Evolutionary conservation across 192 early-diverging fungal genomes (phyloP).

Genomic region (Radiomyces spectabilis): DNA sequence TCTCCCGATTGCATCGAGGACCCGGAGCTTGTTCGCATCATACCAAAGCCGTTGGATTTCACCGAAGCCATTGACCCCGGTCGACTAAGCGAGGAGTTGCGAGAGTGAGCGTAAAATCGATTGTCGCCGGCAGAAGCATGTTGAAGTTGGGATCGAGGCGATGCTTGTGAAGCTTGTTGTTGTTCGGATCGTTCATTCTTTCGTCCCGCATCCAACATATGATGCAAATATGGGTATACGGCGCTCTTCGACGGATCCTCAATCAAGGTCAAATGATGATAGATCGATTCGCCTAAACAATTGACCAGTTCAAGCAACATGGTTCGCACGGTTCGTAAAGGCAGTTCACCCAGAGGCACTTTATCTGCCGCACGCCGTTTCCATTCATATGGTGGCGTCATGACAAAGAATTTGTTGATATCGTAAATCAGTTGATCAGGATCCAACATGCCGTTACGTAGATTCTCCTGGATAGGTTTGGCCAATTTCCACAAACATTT

Average conservation of each 20-base stretch:
- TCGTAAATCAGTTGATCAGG: slow-evolving; percentile 61
- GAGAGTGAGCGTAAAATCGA: slow-evolving; percentile 3
- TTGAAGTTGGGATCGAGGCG: background rate
- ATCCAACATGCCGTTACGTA: slow-evolving; percentile 53
- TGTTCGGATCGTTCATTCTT: slow-evolving; percentile 24
- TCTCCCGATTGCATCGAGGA: too few species aligned
- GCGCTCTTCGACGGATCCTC: slow-evolving; percentile 55
- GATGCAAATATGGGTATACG: slow-evolving; percentile 56
- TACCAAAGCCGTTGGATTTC: slow-evolving; percentile 12
- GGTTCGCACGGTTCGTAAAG: slow-evolving; percentile 91
- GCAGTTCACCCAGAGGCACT: slow-evolving; percentile 84
- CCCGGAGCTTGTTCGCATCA: too few species aligned
- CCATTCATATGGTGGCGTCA: slow-evolving; percentile 82
- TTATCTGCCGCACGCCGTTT: slow-evolving; percentile 67
- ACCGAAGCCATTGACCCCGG: slow-evolving; percentile 5
- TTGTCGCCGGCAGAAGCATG: too few species aligned
- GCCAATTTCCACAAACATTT: slow-evolving; percentile 97
- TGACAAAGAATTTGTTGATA: slow-evolving; percentile 77
- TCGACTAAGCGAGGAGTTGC: slow-evolving; percentile 16
- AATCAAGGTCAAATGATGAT: slow-evolving; percentile 53
- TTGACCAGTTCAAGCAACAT: slow-evolving; percentile 73
- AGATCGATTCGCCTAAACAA: slow-evolving; percentile 52
- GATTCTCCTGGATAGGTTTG: slow-evolving; percentile 70
- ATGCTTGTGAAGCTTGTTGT: slow-evolving; percentile 6
- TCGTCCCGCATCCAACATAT: slow-evolving; percentile 43